phyloP scores from a whole-genome alignment of 306 rosid genomes.

The Gillenia trifoliata region DNA sequence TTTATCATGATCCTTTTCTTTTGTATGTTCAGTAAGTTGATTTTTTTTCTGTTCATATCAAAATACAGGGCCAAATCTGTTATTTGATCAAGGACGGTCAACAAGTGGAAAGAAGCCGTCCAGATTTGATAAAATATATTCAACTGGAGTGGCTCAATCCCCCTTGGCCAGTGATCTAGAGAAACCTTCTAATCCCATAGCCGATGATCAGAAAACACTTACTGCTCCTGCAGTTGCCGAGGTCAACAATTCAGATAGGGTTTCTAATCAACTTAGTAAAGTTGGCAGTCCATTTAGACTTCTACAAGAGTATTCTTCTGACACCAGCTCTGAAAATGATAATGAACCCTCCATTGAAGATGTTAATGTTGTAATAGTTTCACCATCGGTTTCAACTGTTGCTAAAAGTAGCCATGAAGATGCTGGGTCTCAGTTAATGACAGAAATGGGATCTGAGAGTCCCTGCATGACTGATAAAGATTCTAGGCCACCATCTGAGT shows the following conservation, averaged over 20 bases:
- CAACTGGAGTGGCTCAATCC: constrained; percentile 33
- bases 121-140: constrained; percentile 23
- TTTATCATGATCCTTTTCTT: background rate
- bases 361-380: constrained; percentile 23
- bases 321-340: constrained; percentile 60
- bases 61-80: constrained; percentile 37
- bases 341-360: constrained; percentile 28
- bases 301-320: constrained; percentile 86
- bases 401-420: constrained; percentile 26
- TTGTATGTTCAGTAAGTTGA: background rate
- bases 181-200: constrained; percentile 24
- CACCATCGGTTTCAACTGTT: constrained; percentile 33
- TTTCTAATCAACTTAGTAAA: constrained; percentile 29
- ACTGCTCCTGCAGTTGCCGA: constrained; percentile 32
- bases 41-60: background rate
- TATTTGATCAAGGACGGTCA: constrained; percentile 24
- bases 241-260: constrained; percentile 22
- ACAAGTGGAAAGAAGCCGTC: constrained; percentile 26
- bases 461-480: constrained; percentile 23
- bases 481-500: constrained; percentile 25
- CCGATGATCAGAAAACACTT: constrained; percentile 17
- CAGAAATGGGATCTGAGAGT: constrained; percentile 26
- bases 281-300: constrained; percentile 68
- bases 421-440: constrained; percentile 26
- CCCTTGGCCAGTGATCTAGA: constrained; percentile 14